Percentiles rank a stretch among this genome's conserved stretches.
phyloP scores from a whole-genome alignment of 208 protist species.

The Trypanosoma boissoni region DNA sequence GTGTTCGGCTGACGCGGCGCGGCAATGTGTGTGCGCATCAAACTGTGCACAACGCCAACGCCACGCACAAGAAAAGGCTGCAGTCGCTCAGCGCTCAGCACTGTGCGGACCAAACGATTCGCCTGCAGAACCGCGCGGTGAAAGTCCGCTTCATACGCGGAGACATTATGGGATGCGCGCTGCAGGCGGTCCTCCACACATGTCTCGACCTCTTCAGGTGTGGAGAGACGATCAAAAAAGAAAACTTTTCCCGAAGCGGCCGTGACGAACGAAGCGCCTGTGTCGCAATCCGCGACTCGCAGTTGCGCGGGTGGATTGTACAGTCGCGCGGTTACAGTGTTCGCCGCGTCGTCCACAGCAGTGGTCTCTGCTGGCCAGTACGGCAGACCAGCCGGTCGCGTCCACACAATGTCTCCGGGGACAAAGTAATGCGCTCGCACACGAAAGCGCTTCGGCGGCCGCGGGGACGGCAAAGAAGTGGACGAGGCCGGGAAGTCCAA shows the following conservation, averaged over 20 bases:
- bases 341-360: constrained; percentile 43
- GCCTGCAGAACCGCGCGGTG: constrained; percentile 63
- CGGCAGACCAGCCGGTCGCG: constrained; percentile 61
- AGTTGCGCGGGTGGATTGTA: constrained; percentile 45
- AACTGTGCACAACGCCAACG: constrained; percentile 80
- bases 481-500: neutral
- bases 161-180: constrained; percentile 58
- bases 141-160: constrained; percentile 68
- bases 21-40: constrained; percentile 79
- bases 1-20: constrained; percentile 85
- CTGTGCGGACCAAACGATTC: constrained; percentile 66
- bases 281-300: neutral
- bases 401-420: constrained; percentile 79
- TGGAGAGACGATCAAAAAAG: constrained; percentile 85
- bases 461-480: neutral
- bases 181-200: constrained; percentile 71
- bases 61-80: constrained; percentile 70
- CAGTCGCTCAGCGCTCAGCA: constrained; percentile 70
- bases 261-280: constrained; percentile 38
- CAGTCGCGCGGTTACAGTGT: constrained; percentile 57
- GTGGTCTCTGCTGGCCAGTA: constrained; percentile 87
- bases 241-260: constrained; percentile 51
- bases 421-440: constrained; percentile 79
- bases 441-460: constrained; percentile 30
- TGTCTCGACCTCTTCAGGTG: constrained; percentile 59